phyloP scores from a whole-genome alignment of 192 early-diverging fungal species.

The Lunasporangiospora selenospora region DNA sequence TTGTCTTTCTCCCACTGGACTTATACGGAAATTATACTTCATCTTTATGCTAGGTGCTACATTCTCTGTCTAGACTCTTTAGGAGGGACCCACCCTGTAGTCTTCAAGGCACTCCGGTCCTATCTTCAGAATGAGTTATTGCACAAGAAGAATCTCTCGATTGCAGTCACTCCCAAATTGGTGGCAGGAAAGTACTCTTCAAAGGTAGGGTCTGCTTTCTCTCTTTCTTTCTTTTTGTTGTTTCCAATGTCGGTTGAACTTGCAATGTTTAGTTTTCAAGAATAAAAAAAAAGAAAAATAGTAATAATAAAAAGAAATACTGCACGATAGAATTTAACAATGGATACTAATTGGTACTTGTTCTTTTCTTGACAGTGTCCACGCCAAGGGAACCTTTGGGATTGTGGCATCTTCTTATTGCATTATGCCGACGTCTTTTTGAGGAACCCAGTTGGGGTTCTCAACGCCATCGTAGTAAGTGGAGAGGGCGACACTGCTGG shows the following conservation, averaged over 20 bases:
- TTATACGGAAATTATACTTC: too few species aligned
- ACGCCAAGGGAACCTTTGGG: conserved; percentile 78
- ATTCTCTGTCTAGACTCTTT: conserved; percentile 38
- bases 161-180: conserved; percentile 17
- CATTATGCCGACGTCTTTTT: conserved; percentile 80
- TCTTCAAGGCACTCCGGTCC: conserved; percentile 25
- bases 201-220: conserved; percentile 8
- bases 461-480: conserved; percentile 27
- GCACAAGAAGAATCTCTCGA: conserved; percentile 10
- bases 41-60: conserved; percentile 32
- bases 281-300: too few species aligned
- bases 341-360: not conserved
- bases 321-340: not conserved
- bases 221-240: not conserved
- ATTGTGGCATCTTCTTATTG: conserved; percentile 87
- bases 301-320: too few species aligned
- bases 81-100: conserved; percentile 11
- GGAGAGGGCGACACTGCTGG: too few species aligned
- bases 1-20: too few species aligned
- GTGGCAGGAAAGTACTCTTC: conserved; percentile 35
- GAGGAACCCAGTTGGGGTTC: conserved; percentile 9
- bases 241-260: too few species aligned
- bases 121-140: conserved; percentile 31
- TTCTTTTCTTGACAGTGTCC: conserved; percentile 55
- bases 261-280: too few species aligned